Evolutionary conservation across 2,329 filamentous ascomycete species (phyloP).

Genomic region (Alternaria sp.): DNA sequence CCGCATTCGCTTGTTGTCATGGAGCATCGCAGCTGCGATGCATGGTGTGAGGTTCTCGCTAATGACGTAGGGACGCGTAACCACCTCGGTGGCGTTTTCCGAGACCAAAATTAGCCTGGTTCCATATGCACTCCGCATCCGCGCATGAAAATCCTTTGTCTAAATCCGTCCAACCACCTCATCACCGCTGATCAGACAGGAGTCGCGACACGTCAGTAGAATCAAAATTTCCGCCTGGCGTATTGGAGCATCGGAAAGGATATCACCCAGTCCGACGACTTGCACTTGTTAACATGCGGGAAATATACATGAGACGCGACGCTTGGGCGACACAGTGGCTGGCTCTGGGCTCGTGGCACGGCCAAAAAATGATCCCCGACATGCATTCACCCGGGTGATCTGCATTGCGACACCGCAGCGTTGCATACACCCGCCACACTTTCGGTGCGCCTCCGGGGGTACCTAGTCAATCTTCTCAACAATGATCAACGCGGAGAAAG

Average conservation of each 20-base stretch:
- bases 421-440: neutral
- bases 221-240: neutral
- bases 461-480: neutral
- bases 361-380: neutral
- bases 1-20: neutral
- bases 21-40: neutral
- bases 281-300: neutral
- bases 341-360: neutral
- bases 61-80: conserved; percentile 14
- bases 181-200: neutral
- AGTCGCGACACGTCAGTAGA: neutral
- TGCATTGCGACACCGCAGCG: conserved; percentile 1
- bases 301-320: neutral
- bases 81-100: conserved; percentile 1
- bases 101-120: conserved; percentile 3
- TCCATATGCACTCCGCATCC: conserved; percentile 7
- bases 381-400: conserved; percentile 4
- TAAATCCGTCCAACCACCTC: neutral
- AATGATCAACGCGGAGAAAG: neutral
- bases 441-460: conserved; percentile 1
- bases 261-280: neutral
- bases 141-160: neutral
- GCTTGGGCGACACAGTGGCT: neutral
- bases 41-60: conserved; percentile 6
- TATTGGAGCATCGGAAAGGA: neutral